These are phyloP conservation scores for Hyphopichia wangnamkhiaoensis DNA, from an alignment of 1,139 yeast genomes.

Conservation along the genomic window DNA sequence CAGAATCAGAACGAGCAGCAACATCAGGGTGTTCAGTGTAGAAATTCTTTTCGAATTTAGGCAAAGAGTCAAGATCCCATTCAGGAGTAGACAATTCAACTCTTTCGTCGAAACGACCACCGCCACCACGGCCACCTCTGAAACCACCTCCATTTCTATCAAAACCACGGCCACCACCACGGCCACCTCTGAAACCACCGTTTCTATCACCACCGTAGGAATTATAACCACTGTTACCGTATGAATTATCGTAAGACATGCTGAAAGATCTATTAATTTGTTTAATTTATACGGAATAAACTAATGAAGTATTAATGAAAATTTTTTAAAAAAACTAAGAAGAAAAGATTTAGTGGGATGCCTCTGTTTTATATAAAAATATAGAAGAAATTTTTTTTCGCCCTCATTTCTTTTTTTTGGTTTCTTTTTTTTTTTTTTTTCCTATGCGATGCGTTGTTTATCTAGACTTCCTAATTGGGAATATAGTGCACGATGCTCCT, in stretches of 20 bases:
- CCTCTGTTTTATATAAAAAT: constrained; percentile 5
- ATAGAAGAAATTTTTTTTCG: constrained; percentile 2
- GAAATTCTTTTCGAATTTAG: constrained; percentile 93
- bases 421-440: constrained; percentile 2
- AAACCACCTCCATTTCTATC: constrained; percentile 33
- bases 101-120: constrained; percentile 43
- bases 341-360: constrained; percentile 5
- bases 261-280: constrained; percentile 4
- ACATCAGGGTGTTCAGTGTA: constrained; percentile 85
- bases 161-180: constrained; percentile 30
- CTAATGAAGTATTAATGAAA: constrained; percentile 1
- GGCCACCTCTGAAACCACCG: constrained; percentile 24
- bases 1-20: constrained; percentile 69
- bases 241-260: constrained; percentile 27
- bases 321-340: constrained; percentile 4
- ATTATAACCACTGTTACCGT: constrained; percentile 16
- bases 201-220: constrained; percentile 26
- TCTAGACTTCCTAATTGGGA: constrained; percentile 18
- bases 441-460: constrained; percentile 12
- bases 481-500: constrained; percentile 5
- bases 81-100: constrained; percentile 66
- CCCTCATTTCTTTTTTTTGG: not conserved
- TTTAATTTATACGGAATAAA: not conserved
- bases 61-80: constrained; percentile 76
- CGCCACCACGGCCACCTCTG: constrained; percentile 30